Evolutionary conservation across 1,284 basidiomycete genomes (phyloP).

Genomic region (Cryptococcus depauperatus): DNA sequence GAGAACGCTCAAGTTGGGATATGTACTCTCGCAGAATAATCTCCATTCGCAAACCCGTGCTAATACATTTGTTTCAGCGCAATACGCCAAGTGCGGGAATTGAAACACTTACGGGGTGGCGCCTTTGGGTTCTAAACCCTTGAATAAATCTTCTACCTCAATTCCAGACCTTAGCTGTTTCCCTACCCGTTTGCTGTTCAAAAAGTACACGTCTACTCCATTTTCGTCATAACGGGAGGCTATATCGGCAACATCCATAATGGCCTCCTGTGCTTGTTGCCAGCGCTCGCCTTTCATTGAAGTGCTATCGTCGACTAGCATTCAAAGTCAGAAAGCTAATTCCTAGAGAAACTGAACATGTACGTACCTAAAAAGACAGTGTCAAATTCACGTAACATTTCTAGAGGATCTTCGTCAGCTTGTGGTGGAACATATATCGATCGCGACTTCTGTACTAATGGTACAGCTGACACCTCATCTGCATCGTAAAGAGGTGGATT

Average conservation of each 20-base stretch:
- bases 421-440: constrained; percentile 2
- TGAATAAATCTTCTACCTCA: constrained; percentile 43
- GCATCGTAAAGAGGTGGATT: too few relatives aligned
- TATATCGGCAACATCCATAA: constrained; percentile 36
- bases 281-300: constrained; percentile 40
- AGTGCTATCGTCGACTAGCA: constrained; percentile 31
- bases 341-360: not conserved
- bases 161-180: constrained; percentile 29
- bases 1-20: constrained; percentile 28
- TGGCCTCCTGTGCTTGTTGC: constrained; percentile 30
- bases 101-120: constrained; percentile 32
- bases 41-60: constrained; percentile 34
- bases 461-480: too few relatives aligned
- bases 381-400: constrained; percentile 39
- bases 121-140: constrained; percentile 33
- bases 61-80: constrained; percentile 3
- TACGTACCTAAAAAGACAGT: constrained; percentile 40
- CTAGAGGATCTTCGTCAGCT: constrained; percentile 28
- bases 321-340: not conserved
- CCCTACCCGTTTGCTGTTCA: constrained; percentile 42
- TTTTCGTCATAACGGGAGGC: constrained; percentile 37
- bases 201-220: constrained; percentile 42
- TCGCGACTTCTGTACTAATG: too few relatives aligned
- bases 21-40: constrained; percentile 41
- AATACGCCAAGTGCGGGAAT: not conserved